Conservation (phyloP, 345 rosid genomes). For the Aurinia saxatilis region DNA sequence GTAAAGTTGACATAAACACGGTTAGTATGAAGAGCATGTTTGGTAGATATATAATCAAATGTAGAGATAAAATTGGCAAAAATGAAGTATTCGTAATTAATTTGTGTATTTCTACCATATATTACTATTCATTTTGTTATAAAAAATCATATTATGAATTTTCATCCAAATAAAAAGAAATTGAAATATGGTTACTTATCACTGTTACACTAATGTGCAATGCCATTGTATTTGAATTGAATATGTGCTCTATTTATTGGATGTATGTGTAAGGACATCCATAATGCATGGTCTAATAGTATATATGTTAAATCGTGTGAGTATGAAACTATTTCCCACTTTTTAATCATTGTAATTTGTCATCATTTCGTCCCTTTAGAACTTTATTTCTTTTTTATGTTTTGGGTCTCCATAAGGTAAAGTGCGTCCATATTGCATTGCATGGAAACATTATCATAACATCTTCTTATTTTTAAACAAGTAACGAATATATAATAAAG, state of each 20-base stretch:
- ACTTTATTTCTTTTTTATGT: constrained; percentile 28
- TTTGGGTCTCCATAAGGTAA: constrained; percentile 35
- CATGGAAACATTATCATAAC: constrained; percentile 35
- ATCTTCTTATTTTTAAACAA: constrained; percentile 3
- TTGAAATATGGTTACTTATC: too few relatives aligned
- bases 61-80: too few relatives aligned
- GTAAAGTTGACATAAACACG: not conserved
- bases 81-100: too few relatives aligned
- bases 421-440: constrained; percentile 35
- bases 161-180: too few relatives aligned
- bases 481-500: constrained; percentile 13
- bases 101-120: too few relatives aligned
- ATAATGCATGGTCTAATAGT: constrained; percentile 2
- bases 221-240: too few relatives aligned
- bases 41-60: too few relatives aligned
- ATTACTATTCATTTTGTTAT: too few relatives aligned
- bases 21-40: not conserved
- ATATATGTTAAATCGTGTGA: constrained; percentile 6
- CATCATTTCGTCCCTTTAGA: constrained; percentile 28
- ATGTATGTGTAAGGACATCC: not conserved
- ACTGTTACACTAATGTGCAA: too few relatives aligned
- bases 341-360: constrained; percentile 30
- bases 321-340: constrained; percentile 14
- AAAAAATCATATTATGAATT: too few relatives aligned
- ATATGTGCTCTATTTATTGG: too few relatives aligned